These are phyloP conservation scores for Fusarium goolgardi DNA, from an alignment of 2,329 filamentous ascomycete genomes.

Conservation along the genomic window DNA sequence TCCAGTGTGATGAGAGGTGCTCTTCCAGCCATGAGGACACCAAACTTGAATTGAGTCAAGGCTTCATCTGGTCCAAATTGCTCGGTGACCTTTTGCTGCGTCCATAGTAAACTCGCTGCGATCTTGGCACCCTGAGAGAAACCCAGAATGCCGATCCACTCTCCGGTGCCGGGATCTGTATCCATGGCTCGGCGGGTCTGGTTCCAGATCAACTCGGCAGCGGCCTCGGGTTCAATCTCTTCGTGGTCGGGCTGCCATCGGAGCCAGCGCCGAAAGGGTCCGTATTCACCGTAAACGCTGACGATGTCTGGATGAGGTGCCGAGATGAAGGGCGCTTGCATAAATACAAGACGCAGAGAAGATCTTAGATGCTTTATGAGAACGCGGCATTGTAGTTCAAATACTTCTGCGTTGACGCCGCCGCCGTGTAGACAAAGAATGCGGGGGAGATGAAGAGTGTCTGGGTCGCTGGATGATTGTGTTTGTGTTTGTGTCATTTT, in stretches of 20 bases:
- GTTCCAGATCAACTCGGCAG: slow-evolving; percentile 55
- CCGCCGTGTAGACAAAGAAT: slow-evolving; percentile 86
- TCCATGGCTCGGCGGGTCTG: slow-evolving; percentile 61
- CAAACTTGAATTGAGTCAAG: slow-evolving; percentile 50
- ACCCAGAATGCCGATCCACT: slow-evolving; percentile 70
- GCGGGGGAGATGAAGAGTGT: slow-evolving; percentile 62
- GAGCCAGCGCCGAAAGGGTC: slow-evolving; percentile 72
- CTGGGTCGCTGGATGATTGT: slow-evolving; percentile 6
- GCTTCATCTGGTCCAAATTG: slow-evolving; percentile 47
- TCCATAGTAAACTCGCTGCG: slow-evolving; percentile 67
- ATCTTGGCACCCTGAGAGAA: slow-evolving; percentile 76
- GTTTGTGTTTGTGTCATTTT: slow-evolving; percentile 43
- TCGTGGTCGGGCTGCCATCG: slow-evolving; percentile 71
- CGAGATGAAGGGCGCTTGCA: slow-evolving; percentile 74
- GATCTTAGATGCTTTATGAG: slow-evolving; percentile 60
- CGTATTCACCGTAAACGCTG: slow-evolving; percentile 72
- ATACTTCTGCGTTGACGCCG: slow-evolving; percentile 77
- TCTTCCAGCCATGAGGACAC: slow-evolving; percentile 52
- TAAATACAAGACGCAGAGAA: slow-evolving; percentile 77
- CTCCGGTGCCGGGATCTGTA: slow-evolving; percentile 64
- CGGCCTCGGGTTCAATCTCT: slow-evolving; percentile 60
- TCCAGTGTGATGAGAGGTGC: slow-evolving; percentile 50
- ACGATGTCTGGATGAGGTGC: slow-evolving; percentile 71
- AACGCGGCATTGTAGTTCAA: slow-evolving; percentile 73
- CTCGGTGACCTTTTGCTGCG: slow-evolving; percentile 67